Conservation (phyloP, 2,329 filamentous ascomycete species). For the Aspergillus hortae region DNA sequence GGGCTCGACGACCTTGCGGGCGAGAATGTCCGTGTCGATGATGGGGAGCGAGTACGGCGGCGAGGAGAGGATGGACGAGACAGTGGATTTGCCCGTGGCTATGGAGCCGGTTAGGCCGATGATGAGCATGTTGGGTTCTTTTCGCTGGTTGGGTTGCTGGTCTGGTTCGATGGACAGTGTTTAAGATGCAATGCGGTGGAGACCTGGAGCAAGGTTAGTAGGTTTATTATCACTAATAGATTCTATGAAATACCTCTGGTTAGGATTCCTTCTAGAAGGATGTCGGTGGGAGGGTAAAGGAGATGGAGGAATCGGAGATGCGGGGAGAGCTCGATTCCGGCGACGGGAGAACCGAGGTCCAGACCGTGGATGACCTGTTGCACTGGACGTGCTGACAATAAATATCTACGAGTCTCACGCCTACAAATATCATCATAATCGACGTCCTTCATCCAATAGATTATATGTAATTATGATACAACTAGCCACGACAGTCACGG, state of each 20-base stretch:
- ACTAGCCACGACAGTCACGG: too few species aligned
- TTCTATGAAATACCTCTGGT: neutral
- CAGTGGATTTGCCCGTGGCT: conserved; percentile 96
- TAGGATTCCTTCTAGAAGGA: neutral
- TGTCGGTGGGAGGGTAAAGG: neutral
- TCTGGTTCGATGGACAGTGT: neutral
- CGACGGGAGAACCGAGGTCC: neutral
- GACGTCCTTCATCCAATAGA: too few species aligned
- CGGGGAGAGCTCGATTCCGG: conserved; percentile 4
- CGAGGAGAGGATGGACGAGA: conserved; percentile 82
- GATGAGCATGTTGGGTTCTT: conserved; percentile 61
- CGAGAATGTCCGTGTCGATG: conserved; percentile 89
- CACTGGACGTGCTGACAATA: neutral
- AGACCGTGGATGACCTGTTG: neutral
- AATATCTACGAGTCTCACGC: too few species aligned
- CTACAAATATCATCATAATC: too few species aligned
- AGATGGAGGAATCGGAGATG: conserved; percentile 4
- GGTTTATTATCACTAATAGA: neutral
- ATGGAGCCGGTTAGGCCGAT: conserved; percentile 96
- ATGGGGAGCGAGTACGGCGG: conserved; percentile 82
- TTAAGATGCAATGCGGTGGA: neutral
- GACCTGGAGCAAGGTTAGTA: too few species aligned
- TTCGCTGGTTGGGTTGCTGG: neutral
- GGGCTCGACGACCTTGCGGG: conserved; percentile 90
- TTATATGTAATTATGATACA: too few species aligned